Evolutionary conservation across 2,329 filamentous ascomycete genomes (phyloP), one percentile per base, ranked within the genome.

Genomic region (Calonectria montana): DNA sequence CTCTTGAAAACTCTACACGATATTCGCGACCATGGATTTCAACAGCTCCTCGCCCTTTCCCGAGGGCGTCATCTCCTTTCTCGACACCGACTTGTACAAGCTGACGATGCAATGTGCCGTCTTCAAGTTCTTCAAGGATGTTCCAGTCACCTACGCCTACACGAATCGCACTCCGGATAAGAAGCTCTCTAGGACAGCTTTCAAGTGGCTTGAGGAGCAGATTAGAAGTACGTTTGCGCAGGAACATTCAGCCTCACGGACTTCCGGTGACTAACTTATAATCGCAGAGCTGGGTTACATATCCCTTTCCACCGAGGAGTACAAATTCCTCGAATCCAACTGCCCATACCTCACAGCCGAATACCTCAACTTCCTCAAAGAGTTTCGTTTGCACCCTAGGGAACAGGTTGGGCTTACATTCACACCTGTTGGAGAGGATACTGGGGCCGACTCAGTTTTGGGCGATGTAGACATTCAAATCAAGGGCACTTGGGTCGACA

Each of bases 41-140:
- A 91, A 92, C 82, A 90, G 88, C 85, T 89, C 90, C 37, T 91
- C 90, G 68, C 89, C 90, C 69, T 92, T 89, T 74, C 92, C 93
- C 5, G 93, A 94, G 84, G 94, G 94, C 64, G 91, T 96, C 81
- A 94, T 92, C 80, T 96, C 94, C 80, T 93, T 97, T 81, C 88
- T 97, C 67, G 94, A 97, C 81, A 96, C 94, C 18, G 91, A 93
- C 77, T 81, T 99, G 73, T 99, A 98, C 90, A 99, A 99, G 85
- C 86, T 99, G 84, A 99, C 97, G 23, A 99, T 99, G 97, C 97
- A 99, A 92, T 98, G 94, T 82, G 95, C 95, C 73, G 93, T 98
- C 75, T 90, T 97, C 77, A 97, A 97, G 84, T 97, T 96, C 86
- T 98, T 97, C 83, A 93, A 93, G 39, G 88, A 96, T 70, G 86